phyloP scores from a whole-genome alignment of 352 stramenopile species.

The Blastocystis hominis region DNA sequence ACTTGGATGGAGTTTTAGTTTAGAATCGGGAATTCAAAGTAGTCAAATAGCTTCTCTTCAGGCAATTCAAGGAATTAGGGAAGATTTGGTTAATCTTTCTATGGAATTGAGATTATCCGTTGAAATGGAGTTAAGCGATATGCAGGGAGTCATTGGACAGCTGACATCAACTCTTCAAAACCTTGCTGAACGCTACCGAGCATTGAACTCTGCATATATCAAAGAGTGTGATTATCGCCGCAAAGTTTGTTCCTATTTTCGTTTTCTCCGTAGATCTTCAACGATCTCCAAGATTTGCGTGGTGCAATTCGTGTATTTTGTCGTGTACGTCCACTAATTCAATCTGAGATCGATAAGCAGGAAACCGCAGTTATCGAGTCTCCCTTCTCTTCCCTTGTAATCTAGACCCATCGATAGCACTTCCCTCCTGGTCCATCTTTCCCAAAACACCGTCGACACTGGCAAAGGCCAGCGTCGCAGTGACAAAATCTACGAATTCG shows the following conservation, averaged over 20 bases:
- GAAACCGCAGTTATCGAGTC: background rate
- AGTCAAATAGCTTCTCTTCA: background rate
- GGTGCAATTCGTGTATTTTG: conserved; percentile 54
- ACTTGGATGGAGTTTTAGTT: background rate
- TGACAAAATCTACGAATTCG: conserved; percentile 59
- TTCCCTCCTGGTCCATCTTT: conserved; percentile 7
- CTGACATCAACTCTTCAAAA: background rate
- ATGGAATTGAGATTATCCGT: conserved; percentile 30
- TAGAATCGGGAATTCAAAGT: background rate
- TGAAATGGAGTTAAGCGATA: conserved; percentile 29
- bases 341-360: background rate
- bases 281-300: conserved; percentile 28
- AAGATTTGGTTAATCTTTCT: conserved; percentile 28
- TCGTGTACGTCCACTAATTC: conserved; percentile 34
- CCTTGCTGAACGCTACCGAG: background rate
- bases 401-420: background rate
- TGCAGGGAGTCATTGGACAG: background rate
- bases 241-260: background rate
- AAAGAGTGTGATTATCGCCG: conserved; percentile 31
- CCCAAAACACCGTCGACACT: conserved; percentile 8
- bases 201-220: background rate
- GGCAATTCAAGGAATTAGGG: background rate
- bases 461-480: conserved; percentile 31
- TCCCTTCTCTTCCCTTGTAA: background rate
- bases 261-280: background rate